These are phyloP conservation scores for Gastrodia elata DNA, from an alignment of 106 monocot genomes.

Conservation along the genomic window DNA sequence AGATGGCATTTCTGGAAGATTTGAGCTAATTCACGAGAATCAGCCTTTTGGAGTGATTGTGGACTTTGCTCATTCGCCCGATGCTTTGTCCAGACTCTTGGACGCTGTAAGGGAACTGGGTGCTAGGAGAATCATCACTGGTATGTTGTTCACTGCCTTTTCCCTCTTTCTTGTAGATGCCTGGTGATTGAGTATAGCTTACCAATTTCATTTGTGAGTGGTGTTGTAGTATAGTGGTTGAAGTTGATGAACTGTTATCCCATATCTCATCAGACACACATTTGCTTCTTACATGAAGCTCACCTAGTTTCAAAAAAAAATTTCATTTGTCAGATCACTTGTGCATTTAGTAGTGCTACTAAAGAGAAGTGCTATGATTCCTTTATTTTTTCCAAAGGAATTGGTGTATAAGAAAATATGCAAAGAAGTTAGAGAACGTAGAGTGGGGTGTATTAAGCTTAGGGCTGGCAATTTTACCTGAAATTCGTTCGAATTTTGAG, in stretches of 20 bases:
- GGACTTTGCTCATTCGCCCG: constrained; percentile 29
- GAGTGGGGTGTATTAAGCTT: too few species aligned
- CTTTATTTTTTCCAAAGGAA: too few species aligned
- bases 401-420: too few species aligned
- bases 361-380: too few species aligned
- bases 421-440: too few species aligned
- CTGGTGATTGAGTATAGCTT: neutral
- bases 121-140: constrained; percentile 28
- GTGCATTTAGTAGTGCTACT: neutral
- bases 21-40: constrained; percentile 19
- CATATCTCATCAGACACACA: too few species aligned
- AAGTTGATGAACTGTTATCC: too few species aligned
- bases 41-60: constrained; percentile 28
- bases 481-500: too few species aligned
- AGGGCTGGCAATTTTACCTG: too few species aligned
- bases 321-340: neutral
- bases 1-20: constrained; percentile 21
- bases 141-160: constrained; percentile 17
- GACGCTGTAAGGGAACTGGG: constrained; percentile 30
- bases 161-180: neutral
- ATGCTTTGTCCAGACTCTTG: constrained; percentile 27
- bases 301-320: neutral
- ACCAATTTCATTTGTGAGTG: neutral
- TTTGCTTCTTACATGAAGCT: too few species aligned
- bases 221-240: too few species aligned